Percentiles rank a stretch among this genome's conserved stretches.
Evolutionary conservation across 106 monocot genomes (phyloP).

Genomic region (Narthecium ossifragum): DNA sequence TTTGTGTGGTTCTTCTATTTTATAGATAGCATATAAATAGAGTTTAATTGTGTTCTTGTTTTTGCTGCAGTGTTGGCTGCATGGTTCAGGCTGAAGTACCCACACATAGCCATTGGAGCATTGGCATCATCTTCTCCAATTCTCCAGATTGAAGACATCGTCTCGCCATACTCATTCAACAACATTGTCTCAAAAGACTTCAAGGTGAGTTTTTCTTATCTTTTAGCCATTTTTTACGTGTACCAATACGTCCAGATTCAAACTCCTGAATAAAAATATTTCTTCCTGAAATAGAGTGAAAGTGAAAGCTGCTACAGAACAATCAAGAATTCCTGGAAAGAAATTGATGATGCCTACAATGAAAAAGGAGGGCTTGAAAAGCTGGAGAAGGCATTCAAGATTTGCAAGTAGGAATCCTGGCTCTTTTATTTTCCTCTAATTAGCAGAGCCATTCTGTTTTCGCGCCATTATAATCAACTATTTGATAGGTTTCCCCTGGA

Average conservation of each 20-base stretch:
- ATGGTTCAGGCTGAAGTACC: constrained; percentile 36
- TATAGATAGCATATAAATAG: neutral
- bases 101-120: constrained; percentile 26
- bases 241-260: too few species aligned
- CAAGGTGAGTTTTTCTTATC: constrained; percentile 23
- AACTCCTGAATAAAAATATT: too few species aligned
- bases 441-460: too few species aligned
- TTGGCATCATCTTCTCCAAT: constrained; percentile 36
- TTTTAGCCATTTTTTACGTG: too few species aligned
- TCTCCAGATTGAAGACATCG: constrained; percentile 13
- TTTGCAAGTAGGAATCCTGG: constrained; percentile 32
- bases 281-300: constrained; percentile 20
- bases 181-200: constrained; percentile 31
- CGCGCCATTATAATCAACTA: neutral
- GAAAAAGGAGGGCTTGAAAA: constrained; percentile 4
- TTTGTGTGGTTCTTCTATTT: neutral
- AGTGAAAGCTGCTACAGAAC: constrained; percentile 41
- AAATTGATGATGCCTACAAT: constrained; percentile 4
- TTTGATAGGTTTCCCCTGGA: neutral
- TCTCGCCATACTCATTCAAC: constrained; percentile 23
- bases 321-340: constrained; percentile 42
- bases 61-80: constrained; percentile 24
- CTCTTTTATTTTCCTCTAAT: neutral
- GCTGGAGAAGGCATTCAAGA: constrained; percentile 22
- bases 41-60: neutral